phyloP scores from a whole-genome alignment of 805 yeast genomes.

The Candida sithepensis region DNA sequence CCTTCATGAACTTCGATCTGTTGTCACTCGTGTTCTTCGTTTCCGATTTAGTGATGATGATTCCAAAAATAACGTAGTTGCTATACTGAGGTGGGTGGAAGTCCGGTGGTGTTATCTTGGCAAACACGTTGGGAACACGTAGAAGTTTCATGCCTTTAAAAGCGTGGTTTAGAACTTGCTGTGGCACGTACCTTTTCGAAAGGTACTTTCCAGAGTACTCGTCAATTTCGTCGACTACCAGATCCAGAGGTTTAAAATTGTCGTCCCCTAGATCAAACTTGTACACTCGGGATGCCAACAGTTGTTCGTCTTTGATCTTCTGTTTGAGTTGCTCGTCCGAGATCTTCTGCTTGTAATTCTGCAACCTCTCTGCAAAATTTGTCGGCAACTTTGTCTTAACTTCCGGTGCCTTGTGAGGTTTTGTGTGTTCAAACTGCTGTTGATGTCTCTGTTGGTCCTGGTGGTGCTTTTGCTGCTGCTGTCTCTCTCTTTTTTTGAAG shows the following conservation, averaged over 20 bases:
- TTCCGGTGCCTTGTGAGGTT: no score
- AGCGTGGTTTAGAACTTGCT: constrained; percentile 31
- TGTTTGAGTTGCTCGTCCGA: constrained; percentile 20
- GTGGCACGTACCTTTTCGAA: constrained; percentile 43
- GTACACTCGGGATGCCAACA: constrained; percentile 36
- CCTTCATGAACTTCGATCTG: constrained; percentile 49
- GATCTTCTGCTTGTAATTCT: constrained; percentile 7
- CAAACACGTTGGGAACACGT: constrained; percentile 54
- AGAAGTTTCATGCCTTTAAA: constrained; percentile 51
- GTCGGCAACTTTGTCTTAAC: neutral
- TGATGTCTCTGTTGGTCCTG: no score
- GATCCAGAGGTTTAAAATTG: constrained; percentile 24
- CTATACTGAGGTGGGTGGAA: constrained; percentile 65
- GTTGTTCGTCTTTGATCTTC: constrained; percentile 18
- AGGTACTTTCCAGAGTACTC: constrained; percentile 41
- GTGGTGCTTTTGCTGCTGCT: constrained; percentile 8
- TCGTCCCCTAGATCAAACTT: constrained; percentile 33
- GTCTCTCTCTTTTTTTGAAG: constrained; percentile 13
- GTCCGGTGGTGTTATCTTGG: constrained; percentile 65
- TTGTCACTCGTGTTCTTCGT: constrained; percentile 42
- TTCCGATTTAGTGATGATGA: constrained; percentile 55
- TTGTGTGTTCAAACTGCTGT: no score
- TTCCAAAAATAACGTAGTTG: constrained; percentile 80
- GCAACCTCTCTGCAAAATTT: constrained; percentile 13
- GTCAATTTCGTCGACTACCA: constrained; percentile 41